Base-by-base conservation (phyloP, 768 basidiomycete genomes). In the Tubosaeta brunneosetosa region DNA sequence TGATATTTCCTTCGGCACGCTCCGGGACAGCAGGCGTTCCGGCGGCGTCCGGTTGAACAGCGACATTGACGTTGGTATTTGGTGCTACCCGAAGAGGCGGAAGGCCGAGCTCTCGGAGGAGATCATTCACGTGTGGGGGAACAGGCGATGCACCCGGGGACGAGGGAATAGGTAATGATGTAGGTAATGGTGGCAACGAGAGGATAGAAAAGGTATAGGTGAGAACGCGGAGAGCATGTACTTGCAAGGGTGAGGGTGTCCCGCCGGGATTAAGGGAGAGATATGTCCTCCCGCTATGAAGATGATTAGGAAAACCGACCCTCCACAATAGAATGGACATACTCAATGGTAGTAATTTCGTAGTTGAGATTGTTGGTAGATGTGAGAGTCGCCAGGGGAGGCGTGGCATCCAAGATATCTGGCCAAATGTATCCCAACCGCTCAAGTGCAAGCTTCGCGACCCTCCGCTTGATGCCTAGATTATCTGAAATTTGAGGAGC, bases 81-180 rank as follows among this genome's bases (percentile, higher is more conserved):
- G 66, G 66, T 9, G 63, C 71, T 37, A 72, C 66, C 25, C 76
- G 77, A 46, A 82, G 64, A 16, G 76, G 74, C 0, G 80, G 80
- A 40, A 86, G 70, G 17, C 84, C 86, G 51, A 86, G 75, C 53
- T 86, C 83, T 52, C 80, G 83, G 10, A 88, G 74, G 31, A 85
- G 73, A 26, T 74, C 70, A 48, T 86, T 84, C 57, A 87, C 72
- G 51, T 85, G 74, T 27, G 74, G 76, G 43, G 77, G 77, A 25
- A 77, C 60, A 49, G 72, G 64, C 4, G 56, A 42, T 11, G 50
- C 27, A 38, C 51, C 47, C 22, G 54, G 37, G 44, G 67, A 56
- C 17, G 71, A 65, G 51, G 68, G 68, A 55, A 56, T 62, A 31
- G 59, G 61, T 37, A 62, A 49, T 59, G 26, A 16, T 31, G 51